Evolutionary conservation across 495 filamentous ascomycete species (phyloP).

Genomic region (Annulohypoxylon maeteangense): DNA sequence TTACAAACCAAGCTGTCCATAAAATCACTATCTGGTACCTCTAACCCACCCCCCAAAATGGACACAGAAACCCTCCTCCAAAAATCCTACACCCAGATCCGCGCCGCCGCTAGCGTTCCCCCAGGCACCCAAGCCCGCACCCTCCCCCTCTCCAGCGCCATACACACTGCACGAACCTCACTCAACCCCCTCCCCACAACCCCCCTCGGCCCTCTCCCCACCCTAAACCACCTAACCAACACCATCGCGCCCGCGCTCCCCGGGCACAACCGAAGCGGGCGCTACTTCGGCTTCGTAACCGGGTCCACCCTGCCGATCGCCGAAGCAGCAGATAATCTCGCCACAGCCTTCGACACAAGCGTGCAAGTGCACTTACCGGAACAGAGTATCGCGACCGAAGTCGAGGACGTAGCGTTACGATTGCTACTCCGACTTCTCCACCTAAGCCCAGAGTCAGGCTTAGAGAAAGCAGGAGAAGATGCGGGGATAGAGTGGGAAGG

Average conservation of each 20-base stretch:
- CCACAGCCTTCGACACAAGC: slow-evolving; percentile 82
- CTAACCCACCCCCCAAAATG: slow-evolving; percentile 12
- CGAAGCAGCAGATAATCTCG: slow-evolving; percentile 82
- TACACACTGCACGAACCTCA: slow-evolving; percentile 41
- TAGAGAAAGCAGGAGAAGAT: neutral
- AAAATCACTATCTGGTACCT: too few relatives aligned
- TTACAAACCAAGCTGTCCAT: too few relatives aligned
- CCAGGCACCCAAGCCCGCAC: slow-evolving; percentile 19
- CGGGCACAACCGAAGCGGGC: slow-evolving; percentile 65
- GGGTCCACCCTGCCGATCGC: slow-evolving; percentile 85
- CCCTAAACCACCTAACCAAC: slow-evolving; percentile 59
- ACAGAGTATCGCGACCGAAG: slow-evolving; percentile 76
- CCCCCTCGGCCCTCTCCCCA: slow-evolving; percentile 40
- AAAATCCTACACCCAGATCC: slow-evolving; percentile 34
- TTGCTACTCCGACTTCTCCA: slow-evolving; percentile 75
- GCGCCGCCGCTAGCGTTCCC: slow-evolving; percentile 26
- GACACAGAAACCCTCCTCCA: slow-evolving; percentile 30
- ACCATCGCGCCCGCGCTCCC: slow-evolving; percentile 76
- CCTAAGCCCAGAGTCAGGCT: slow-evolving; percentile 51
- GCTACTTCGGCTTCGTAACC: slow-evolving; percentile 90
- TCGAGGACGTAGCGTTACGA: slow-evolving; percentile 76
- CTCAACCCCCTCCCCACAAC: slow-evolving; percentile 36
- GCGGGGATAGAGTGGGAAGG: slow-evolving; percentile 56
- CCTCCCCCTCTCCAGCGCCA: slow-evolving; percentile 33
- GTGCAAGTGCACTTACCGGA: slow-evolving; percentile 83